Evolutionary conservation across 2,329 filamentous ascomycete genomes (phyloP), one percentile per base, ranked within the genome.

Genomic region (Dendryphion nanum): DNA sequence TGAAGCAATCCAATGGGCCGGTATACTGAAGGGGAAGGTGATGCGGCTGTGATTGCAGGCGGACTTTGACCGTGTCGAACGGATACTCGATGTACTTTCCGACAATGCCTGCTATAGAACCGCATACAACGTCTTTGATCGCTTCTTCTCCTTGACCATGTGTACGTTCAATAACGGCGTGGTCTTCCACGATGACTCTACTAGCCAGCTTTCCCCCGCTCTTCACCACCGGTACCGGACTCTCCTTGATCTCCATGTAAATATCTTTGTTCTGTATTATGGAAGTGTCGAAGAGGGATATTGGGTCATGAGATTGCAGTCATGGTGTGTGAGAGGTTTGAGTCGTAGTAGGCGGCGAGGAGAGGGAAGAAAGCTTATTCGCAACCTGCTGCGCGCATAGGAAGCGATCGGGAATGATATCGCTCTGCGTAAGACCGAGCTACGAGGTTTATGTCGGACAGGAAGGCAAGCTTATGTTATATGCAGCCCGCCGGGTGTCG

Each of bases 1-100:
- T 79, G 69, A 98, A 95, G 70, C 93, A 97, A 70, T 98, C 93
- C 47, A 96, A 58, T 0, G 93, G 91, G 0, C 93, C 93, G 5
- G 72, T 81, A 67, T 96, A 97, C 43, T 79, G 83, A 15, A 90
- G 78, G 13, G 89, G 89, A 2, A 89, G 75, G 55, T 85, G 81
- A 64, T 91, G 85, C 21, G 89, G 87, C 66, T 97, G 91, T n/a
- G 91, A 93, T 66, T 98, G 93, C 8, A 98, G 79, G 28, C 93
- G 86, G 43, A 98, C 93, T 71, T 98, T 98, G 66, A 98, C 84
- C 0, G 93, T 98, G 69, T 98, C 93, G 69, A 98, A 98, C 17
- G 93, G 93, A 64, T 96, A 98, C 66, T 98, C 93, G 61, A 98
- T 91, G 65, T 91, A 88, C 73, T 97, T 98, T 46, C 91, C 91